Evolutionary conservation across 148 eudicot genomes (phyloP).

Genomic region (Agrostemma githago): DNA sequence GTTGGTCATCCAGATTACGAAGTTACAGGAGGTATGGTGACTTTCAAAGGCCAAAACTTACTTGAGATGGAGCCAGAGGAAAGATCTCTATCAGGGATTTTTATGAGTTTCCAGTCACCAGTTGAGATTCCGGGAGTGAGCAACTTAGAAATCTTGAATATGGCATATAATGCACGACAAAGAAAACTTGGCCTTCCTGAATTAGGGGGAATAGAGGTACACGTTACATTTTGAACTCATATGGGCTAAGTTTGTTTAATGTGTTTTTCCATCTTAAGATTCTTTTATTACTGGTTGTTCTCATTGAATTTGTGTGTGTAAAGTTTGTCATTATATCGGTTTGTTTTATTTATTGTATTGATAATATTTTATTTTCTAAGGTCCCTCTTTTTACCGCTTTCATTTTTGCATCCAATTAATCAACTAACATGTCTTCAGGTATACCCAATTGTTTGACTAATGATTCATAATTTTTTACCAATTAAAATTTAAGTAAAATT

Average conservation of each 20-base stretch:
- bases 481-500: too few relatives aligned
- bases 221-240: not conserved
- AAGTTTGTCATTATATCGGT: too few relatives aligned
- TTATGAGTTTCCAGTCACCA: slow-evolving; percentile 97
- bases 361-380: too few relatives aligned
- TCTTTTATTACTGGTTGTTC: too few relatives aligned
- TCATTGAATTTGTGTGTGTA: too few relatives aligned
- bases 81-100: slow-evolving; percentile 87
- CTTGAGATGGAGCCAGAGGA: slow-evolving; percentile 97
- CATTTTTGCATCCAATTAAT: too few relatives aligned
- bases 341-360: too few relatives aligned
- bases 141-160: slow-evolving; percentile 79
- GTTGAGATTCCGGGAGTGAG: slow-evolving; percentile 97
- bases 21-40: slow-evolving; percentile 73
- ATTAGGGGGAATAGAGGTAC: slow-evolving; percentile 88
- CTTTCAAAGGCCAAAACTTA: slow-evolving; percentile 79
- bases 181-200: slow-evolving; percentile 83
- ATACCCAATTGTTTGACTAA: too few relatives aligned
- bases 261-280: not conserved
- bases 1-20: slow-evolving; percentile 98
- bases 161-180: slow-evolving; percentile 94
- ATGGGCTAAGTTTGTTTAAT: not conserved
- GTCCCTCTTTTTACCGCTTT: too few relatives aligned
- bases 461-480: too few relatives aligned
- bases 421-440: too few relatives aligned